A percentile compares a stretch with the other conserved stretches of the same genome.
Conservation (phyloP, 306 rosid genomes). For the Vigna reflexopilosa region DNA sequence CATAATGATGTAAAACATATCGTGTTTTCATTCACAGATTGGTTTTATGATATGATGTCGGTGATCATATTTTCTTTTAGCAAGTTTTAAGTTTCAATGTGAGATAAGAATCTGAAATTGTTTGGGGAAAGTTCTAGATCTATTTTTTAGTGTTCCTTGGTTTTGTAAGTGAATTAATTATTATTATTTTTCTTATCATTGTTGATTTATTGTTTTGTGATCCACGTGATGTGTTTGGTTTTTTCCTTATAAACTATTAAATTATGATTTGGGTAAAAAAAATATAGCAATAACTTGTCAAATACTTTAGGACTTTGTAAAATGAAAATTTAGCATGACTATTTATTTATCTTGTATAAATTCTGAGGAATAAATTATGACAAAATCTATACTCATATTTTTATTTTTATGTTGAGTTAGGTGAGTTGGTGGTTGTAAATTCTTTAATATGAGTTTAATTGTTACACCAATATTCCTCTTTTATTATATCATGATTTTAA, state of each 20-base stretch:
- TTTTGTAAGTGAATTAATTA: background rate
- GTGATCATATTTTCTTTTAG: constrained; percentile 12
- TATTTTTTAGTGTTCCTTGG: background rate
- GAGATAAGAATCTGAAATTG: background rate
- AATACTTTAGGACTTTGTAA: background rate
- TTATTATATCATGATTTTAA: no score
- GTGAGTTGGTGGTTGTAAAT: no score
- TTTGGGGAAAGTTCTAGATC: background rate
- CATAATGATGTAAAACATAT: background rate
- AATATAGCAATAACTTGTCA: background rate
- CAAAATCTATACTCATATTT: no score
- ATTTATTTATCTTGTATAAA: background rate
- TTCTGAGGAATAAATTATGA: background rate
- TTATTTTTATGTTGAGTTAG: no score
- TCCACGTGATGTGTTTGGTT: background rate
- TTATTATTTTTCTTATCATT: background rate
- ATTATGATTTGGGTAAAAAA: background rate
- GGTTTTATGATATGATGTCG: background rate
- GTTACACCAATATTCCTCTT: no score
- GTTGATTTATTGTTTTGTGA: background rate
- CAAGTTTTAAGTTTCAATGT: background rate
- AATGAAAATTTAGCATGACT: background rate
- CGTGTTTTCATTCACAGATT: background rate
- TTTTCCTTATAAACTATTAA: background rate
- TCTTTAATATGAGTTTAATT: no score